A percentile compares a stretch with the other conserved stretches of the same genome.
phyloP scores from a whole-genome alignment of 805 yeast species.

The Saccharomycopsis amapae region DNA sequence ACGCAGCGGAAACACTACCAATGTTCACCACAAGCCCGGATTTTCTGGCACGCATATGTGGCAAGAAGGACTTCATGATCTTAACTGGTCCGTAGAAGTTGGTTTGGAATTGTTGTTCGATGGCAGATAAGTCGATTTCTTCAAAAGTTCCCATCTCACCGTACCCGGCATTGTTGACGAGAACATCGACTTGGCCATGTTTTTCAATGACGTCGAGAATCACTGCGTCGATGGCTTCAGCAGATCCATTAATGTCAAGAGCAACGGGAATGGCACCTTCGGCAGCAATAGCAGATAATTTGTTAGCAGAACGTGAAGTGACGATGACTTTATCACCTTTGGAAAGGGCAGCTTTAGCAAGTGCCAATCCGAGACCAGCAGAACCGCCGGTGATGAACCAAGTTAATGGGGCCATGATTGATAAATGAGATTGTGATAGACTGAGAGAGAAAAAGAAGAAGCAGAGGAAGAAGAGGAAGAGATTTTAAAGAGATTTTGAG shows the following conservation, averaged over 20 bases:
- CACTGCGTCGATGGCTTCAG: neutral
- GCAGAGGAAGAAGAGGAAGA: too few relatives aligned
- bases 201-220: neutral
- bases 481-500: too few relatives aligned
- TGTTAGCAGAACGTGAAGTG: neutral
- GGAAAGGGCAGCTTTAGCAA: neutral
- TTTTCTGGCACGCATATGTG: constrained; percentile 1
- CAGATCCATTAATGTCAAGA: constrained; percentile 2
- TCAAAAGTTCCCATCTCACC: constrained; percentile 2
- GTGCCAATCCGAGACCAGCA: neutral
- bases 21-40: constrained; percentile 1
- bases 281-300: neutral
- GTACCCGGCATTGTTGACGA: constrained; percentile 9
- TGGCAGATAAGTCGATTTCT: too few relatives aligned
- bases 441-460: too few relatives aligned
- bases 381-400: neutral
- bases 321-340: constrained; percentile 7
- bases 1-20: neutral
- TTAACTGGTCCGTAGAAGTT: constrained; percentile 8
- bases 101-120: constrained; percentile 9
- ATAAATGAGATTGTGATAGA: too few relatives aligned
- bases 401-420: neutral
- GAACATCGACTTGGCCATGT: constrained; percentile 5
- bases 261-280: neutral
- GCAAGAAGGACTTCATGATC: constrained; percentile 3